Base-by-base conservation (phyloP, 768 basidiomycete genomes). In the Ramaria rubella region DNA sequence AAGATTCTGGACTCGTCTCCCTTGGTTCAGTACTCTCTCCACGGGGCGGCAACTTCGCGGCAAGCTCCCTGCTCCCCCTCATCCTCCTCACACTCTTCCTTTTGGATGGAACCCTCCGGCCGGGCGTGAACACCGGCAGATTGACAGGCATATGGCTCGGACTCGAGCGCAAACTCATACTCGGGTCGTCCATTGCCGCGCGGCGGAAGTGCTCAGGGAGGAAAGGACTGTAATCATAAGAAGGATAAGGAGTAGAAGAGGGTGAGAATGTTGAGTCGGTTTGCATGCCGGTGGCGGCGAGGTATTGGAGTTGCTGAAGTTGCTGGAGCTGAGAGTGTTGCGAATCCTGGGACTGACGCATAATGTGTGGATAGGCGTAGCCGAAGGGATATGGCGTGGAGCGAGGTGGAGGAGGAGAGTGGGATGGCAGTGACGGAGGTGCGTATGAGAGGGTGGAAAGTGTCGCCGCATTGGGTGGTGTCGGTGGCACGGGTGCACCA, bases 311-410 rank as follows among this genome's bases (percentile, higher is more conserved):
- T 65, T 87, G 86, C 82, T 84, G 86, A 67, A 90, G 88, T 34
- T 80, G 74, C 63, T 88, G 85, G 62, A 80, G 74, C 63, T 88
- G 85, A 62, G 86, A 83, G 26, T 26, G 24, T n/a, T 55, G 53
- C 19, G 19, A 15, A 21, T 38, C 50, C 26, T 55, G 58, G 17
- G 26, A 6, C 15, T 19, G 8, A 21, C 33, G 55, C 33, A 48
- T 21, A 17, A 33, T 26, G 29, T 57, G 43, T 48, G 49, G 27
- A 2, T 44, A 23, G 7, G 12, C 17, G 70, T 83, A 91, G 0
- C 87, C 87, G 66, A 82, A 87, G 0, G 88, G 89, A 58, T 87
- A 90, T 1, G 89, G 89, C 4, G 89, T 90, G 8, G 88, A 87
- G 4, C 73, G 78, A 5, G 79, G 79, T 8, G 75, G 74, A 2